A percentile compares a stretch with the other conserved stretches of the same genome.
Conservation (phyloP, 176 grass and related monocot genomes). For the maize (Zea mays) region Zm-B73-REFERENCE-NAM-5.0 NC_050101.1:151446501-151447000, state of each 20-base stretch:
- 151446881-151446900: background rate
- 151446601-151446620: slow-evolving; percentile 63
- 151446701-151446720: slow-evolving; percentile 19
- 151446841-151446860: background rate
- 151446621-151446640: slow-evolving; percentile 68
- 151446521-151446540: no score
- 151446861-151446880: background rate
- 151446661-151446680: slow-evolving; percentile 54
- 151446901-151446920: background rate
- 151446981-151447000: slow-evolving; percentile 2
- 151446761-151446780: background rate
- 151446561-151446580: no score
- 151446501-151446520: no score
- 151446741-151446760: background rate
- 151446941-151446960: slow-evolving; percentile 11
- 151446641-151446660: slow-evolving; percentile 58
- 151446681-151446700: slow-evolving; percentile 51
- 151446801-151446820: background rate
- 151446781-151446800: background rate
- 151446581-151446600: slow-evolving; percentile 60
- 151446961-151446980: background rate
- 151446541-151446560: no score
- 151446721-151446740: background rate
- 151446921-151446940: slow-evolving; percentile 16
- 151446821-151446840: background rate